Base-by-base conservation (phyloP, 1,139 yeast genomes). In the Sporopachydermia cereana region DNA sequence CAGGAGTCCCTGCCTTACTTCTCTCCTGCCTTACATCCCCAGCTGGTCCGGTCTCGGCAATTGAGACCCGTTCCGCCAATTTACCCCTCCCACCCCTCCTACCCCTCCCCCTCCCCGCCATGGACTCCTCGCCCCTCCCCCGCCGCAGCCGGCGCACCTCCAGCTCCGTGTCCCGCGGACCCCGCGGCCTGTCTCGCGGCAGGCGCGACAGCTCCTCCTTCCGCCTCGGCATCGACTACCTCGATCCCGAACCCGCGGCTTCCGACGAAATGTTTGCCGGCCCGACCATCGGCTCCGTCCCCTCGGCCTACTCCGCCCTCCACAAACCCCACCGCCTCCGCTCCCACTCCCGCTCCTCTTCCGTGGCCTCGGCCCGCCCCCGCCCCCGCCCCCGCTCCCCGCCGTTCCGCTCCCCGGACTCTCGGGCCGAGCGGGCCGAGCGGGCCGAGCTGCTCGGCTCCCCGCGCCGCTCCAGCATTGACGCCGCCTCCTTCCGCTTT, bases 231-330 rank as follows among this genome's bases (percentile, higher is more conserved):
- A 20, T 34, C 17, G 39, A 34, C 22, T 34, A 34, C n/a, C n/a
- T 34, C 5, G 39, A 34, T n/a, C 39, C 39, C 12, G 39, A 34
- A 34, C 39, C 39, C 9, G 12, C 9, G 41, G 66, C 67, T 1
- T 59, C 63, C 9, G 63, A 73, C 42, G 96, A 89, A 60, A 80
- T 86, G 66, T 89, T 75, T 62, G 81, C 94, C 3, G 97, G 97
- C 36, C 96, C 95, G 1, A 85, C 86, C 0, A 78, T 89, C 3
- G 95, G 84, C 55, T 77, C 85, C 36, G 79, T 89, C 41, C 97
- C 98, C 1, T 83, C 95, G 22, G 84, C 96, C 1, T 83, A 86
- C 52, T 77, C 94, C 1, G 77, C 95, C 1, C 84, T 89, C 59
- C 96, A 86, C 58, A 93, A 84, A 54, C 72, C 75, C 4, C 79